These are phyloP conservation scores for Ocimum tenuiflorum DNA, from an alignment of 257 asterid species.

Conservation along the genomic window DNA sequence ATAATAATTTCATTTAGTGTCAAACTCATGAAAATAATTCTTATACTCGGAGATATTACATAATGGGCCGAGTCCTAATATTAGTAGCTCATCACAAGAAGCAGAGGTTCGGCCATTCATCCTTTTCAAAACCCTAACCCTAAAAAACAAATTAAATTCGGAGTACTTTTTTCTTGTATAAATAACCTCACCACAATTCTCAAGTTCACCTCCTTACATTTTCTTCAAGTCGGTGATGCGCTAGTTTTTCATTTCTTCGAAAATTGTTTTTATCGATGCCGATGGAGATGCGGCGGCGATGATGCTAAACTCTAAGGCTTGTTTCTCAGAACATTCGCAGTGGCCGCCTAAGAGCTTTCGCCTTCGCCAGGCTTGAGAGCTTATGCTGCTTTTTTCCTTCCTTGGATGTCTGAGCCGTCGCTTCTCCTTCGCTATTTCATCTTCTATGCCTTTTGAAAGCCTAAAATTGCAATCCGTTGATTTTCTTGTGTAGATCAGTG, in stretches of 20 bases:
- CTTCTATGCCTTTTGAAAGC: not conserved
- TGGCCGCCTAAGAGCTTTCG: constrained; percentile 40
- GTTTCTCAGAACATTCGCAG: constrained; percentile 45
- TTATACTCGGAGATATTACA: not conserved
- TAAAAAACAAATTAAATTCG: not conserved
- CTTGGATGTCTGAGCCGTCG: constrained; percentile 43
- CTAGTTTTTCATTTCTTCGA: not conserved
- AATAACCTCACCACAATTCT: not conserved
- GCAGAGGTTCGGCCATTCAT: not conserved
- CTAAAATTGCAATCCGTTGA: constrained; percentile 46
- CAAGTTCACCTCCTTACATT: no score
- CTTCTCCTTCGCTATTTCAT: not conserved
- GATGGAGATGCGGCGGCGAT: constrained; percentile 6
- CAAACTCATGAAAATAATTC: no score
- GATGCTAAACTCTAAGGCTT: constrained; percentile 23
- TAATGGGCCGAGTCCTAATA: not conserved
- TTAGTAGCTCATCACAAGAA: not conserved
- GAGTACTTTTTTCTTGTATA: no score
- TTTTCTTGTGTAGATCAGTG: constrained; percentile 22
- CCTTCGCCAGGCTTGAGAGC: constrained; percentile 47
- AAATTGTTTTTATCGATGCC: no score
- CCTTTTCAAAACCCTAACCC: constrained; percentile 1
- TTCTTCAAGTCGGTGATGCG: no score
- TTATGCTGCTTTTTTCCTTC: constrained; percentile 31
- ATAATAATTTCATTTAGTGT: no score